Conservation (phyloP, 2,329 filamentous ascomycete genomes). For the Tolypocladium nubicola region DNA sequence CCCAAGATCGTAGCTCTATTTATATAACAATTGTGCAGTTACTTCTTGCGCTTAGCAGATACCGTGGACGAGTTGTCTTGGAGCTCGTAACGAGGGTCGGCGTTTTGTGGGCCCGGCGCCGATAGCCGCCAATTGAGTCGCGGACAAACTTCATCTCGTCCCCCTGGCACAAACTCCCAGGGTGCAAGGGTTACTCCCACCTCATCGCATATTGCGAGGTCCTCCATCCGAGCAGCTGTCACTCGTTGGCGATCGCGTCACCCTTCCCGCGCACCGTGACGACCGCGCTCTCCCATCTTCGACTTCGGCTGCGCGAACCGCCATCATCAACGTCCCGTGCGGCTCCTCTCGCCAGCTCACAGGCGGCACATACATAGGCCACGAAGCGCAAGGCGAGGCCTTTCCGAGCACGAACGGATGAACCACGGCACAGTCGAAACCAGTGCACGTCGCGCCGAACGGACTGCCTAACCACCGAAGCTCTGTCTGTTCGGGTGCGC, state of each 20-base stretch:
- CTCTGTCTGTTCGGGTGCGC: background rate
- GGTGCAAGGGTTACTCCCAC: background rate
- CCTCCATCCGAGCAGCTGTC: background rate
- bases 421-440: background rate
- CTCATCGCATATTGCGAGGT: background rate
- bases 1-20: background rate
- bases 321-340: background rate
- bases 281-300: background rate
- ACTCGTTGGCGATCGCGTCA: background rate
- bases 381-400: background rate
- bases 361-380: background rate
- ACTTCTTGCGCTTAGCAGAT: background rate
- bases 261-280: background rate
- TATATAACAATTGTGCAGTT: background rate
- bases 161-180: background rate
- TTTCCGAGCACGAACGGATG: background rate
- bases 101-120: conserved; percentile 7
- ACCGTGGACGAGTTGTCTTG: background rate
- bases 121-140: conserved; percentile 1
- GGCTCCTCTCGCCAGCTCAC: background rate
- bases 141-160: background rate
- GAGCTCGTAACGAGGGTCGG: background rate
- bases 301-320: background rate
- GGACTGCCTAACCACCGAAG: background rate
- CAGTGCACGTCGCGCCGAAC: background rate